Conservation (phyloP, 371 early-diverging fungal species). For the Mucor plumbeus region DNA sequence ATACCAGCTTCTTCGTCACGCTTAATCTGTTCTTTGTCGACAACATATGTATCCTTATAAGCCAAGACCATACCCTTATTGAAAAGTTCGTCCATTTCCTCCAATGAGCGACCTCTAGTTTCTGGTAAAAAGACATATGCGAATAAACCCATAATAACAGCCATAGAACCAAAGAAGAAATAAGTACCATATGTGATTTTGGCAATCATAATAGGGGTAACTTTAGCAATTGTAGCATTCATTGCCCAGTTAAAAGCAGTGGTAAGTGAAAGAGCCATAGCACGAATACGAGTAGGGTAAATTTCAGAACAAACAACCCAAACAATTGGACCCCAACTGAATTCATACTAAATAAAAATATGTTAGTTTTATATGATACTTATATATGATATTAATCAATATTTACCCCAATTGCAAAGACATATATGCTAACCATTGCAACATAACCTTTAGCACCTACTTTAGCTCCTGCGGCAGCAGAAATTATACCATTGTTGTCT, state of each 20-base stretch:
- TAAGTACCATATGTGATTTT: conserved; percentile 57
- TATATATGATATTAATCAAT: too few species aligned
- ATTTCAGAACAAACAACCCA: conserved; percentile 78
- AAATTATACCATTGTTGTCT: conserved; percentile 30
- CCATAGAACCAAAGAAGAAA: conserved; percentile 56
- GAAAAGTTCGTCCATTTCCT: conserved; percentile 59
- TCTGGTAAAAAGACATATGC: conserved; percentile 63
- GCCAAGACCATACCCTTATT: conserved; percentile 22
- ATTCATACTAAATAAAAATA: conserved; percentile 38
- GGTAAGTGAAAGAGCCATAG: conserved; percentile 55
- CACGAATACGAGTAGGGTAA: conserved; percentile 51
- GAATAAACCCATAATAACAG: conserved; percentile 51
- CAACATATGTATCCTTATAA: conserved; percentile 23
- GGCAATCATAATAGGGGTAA: conserved; percentile 51
- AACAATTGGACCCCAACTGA: conserved; percentile 70
- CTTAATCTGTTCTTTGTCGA: conserved; percentile 25
- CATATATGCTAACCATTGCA: conserved; percentile 48
- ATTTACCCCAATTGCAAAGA: conserved; percentile 45
- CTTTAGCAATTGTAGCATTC: conserved; percentile 57
- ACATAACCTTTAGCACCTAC: conserved; percentile 50
- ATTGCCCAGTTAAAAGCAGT: conserved; percentile 70
- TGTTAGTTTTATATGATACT: too few species aligned
- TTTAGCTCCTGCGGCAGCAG: conserved; percentile 12
- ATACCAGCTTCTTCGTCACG: conserved; percentile 27
- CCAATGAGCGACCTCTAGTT: conserved; percentile 66